phyloP scores from a whole-genome alignment of 495 filamentous ascomycete genomes.

The Penicillium parvum region DNA sequence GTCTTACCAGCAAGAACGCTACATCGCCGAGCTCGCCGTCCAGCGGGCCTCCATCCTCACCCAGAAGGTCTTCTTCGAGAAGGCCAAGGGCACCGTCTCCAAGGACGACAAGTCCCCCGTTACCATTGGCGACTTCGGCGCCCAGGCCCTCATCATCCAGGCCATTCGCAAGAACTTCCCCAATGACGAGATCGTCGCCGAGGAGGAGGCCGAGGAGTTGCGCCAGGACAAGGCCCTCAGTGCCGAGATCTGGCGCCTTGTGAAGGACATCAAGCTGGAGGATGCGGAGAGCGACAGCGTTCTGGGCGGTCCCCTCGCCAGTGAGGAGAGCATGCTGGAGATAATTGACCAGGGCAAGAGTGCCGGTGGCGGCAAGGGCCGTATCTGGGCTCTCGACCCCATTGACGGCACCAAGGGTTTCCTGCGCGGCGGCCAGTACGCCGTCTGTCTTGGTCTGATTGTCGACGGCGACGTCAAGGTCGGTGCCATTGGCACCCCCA shows the following conservation, averaged over 20 bases:
- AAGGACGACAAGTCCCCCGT: constrained; percentile 96
- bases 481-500: constrained; percentile 90
- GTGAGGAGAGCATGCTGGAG: constrained; percentile 72
- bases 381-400: constrained; percentile 95
- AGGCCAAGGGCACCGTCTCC: constrained; percentile 85
- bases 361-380: constrained; percentile 69
- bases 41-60: constrained; percentile 86
- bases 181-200: constrained; percentile 83
- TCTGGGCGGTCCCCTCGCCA: constrained; percentile 68
- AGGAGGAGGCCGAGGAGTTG: constrained; percentile 83
- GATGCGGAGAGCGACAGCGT: constrained; percentile 60
- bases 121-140: constrained; percentile 96
- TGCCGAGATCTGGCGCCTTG: constrained; percentile 76
- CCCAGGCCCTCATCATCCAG: constrained; percentile 90
- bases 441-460: constrained; percentile 86
- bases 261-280: constrained; percentile 65
- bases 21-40: constrained; percentile 84
- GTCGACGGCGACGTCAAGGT: constrained; percentile 93
- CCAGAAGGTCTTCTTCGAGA: constrained; percentile 86
- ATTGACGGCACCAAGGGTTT: constrained; percentile 98
- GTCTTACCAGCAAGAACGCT: constrained; percentile 74
- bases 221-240: constrained; percentile 61
- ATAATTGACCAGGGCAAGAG: constrained; percentile 81
- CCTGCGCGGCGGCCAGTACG: constrained; percentile 94
- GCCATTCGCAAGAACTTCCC: constrained; percentile 89